These are phyloP conservation scores for Arabidopsis lyrata DNA, from an alignment of 441 rosid genomes.

Conservation along the genomic window DNA sequence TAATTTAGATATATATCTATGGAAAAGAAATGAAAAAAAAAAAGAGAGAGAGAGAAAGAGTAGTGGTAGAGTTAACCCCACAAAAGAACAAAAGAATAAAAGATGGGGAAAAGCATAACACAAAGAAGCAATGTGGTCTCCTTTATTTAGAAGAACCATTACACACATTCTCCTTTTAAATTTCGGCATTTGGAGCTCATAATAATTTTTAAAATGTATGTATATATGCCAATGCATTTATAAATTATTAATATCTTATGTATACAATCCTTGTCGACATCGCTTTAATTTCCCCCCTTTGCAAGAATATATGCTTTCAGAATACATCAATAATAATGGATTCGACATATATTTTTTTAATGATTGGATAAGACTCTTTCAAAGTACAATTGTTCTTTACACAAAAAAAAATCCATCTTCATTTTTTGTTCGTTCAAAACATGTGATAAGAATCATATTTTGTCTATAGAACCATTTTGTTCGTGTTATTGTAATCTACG, in stretches of 20 bases:
- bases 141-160: slow-evolving; percentile 38
- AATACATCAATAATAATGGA: slow-evolving; percentile 34
- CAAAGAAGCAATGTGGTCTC: slow-evolving; percentile 44
- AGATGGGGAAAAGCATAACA: slow-evolving; percentile 44
- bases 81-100: slow-evolving; percentile 48
- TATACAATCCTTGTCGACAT: slow-evolving; percentile 28
- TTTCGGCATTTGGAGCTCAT: slow-evolving; percentile 16
- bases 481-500: not conserved
- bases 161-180: slow-evolving; percentile 28
- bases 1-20: slow-evolving; percentile 15
- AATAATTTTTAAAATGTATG: not conserved
- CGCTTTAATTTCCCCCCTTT: slow-evolving; percentile 30
- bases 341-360: slow-evolving; percentile 11
- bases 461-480: slow-evolving; percentile 1
- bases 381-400: slow-evolving; percentile 39
- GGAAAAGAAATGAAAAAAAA: not conserved
- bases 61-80: slow-evolving; percentile 47
- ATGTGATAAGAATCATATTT: not conserved
- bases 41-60: not conserved
- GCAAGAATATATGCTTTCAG: slow-evolving; percentile 36
- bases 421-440: not conserved
- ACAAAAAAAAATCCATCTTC: not conserved
- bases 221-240: slow-evolving; percentile 21
- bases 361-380: slow-evolving; percentile 34
- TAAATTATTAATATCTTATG: slow-evolving; percentile 1